A percentile compares a stretch with the other conserved stretches of the same genome.
phyloP scores from a whole-genome alignment of 495 filamentous ascomycete species.

The Letharia lupina region DNA sequence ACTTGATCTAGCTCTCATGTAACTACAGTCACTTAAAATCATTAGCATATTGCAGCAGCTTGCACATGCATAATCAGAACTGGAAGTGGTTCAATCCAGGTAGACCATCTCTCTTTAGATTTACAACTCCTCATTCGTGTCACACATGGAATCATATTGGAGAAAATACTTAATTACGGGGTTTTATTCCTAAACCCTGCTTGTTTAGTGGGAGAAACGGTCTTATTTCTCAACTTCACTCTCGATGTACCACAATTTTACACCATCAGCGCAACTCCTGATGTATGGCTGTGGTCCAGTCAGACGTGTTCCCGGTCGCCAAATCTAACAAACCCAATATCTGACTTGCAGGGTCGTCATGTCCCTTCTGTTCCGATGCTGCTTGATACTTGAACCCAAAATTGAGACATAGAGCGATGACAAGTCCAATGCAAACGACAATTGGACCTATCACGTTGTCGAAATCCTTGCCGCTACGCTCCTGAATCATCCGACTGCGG shows the following conservation, averaged over 20 bases:
- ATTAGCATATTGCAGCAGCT: no score
- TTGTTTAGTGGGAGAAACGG: neutral
- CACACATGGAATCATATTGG: neutral
- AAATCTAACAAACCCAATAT: neutral
- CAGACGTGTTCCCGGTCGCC: neutral
- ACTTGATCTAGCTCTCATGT: neutral
- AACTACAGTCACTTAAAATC: neutral
- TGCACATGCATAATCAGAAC: no score
- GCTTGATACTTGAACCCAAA: slow-evolving; percentile 60
- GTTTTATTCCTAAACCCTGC: neutral
- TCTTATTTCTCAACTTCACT: neutral
- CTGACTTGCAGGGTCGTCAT: neutral
- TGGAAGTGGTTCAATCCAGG: neutral
- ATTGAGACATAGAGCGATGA: slow-evolving; percentile 73
- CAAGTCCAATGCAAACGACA: slow-evolving; percentile 70
- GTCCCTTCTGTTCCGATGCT: neutral
- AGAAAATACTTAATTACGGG: neutral
- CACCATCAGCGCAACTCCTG: neutral
- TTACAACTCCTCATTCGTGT: neutral
- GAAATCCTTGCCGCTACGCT: slow-evolving; percentile 83
- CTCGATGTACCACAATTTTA: neutral
- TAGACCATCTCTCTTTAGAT: neutral
- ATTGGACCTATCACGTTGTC: slow-evolving; percentile 80
- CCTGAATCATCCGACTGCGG: slow-evolving; percentile 67
- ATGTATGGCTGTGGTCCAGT: neutral